Evolutionary conservation across 225 moss, liverwort and hornwort genomes (phyloP).

Genomic region (Antitrichia curtipendula): DNA sequence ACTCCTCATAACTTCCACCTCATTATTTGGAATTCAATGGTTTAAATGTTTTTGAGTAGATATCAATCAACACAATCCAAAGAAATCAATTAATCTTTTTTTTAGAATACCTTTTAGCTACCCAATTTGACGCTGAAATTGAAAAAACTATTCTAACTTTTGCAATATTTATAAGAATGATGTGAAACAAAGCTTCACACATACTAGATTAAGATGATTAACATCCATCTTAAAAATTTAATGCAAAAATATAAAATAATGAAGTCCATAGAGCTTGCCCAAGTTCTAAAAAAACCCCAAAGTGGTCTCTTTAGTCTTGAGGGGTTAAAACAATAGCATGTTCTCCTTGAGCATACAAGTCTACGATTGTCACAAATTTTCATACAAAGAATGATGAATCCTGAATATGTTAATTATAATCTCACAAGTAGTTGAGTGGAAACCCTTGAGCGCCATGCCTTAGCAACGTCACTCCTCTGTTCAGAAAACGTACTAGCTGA

Average conservation of each 20-base stretch:
- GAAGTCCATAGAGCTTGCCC: fast-evolving
- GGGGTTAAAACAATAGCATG: neutral
- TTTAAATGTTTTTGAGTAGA: neutral
- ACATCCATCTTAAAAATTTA: neutral
- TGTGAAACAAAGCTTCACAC: neutral
- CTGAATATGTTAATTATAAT: neutral
- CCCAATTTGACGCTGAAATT: neutral
- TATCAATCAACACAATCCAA: neutral
- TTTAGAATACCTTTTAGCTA: neutral
- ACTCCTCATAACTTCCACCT: neutral
- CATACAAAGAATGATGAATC: neutral
- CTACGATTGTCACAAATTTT: neutral
- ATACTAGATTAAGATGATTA: no score
- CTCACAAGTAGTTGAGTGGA: neutral
- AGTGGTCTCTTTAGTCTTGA: neutral
- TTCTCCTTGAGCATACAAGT: no score
- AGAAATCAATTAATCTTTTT: neutral
- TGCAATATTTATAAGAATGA: neutral
- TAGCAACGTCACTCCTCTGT: neutral
- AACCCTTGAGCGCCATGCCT: neutral
- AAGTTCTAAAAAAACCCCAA: fast-evolving
- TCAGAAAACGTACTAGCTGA: no score
- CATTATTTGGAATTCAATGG: neutral
- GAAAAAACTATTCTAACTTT: neutral
- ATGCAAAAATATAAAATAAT: neutral